Evolutionary conservation across 2,329 filamentous ascomycete species (phyloP).

Genomic region (Tricladium varicosporioides): DNA sequence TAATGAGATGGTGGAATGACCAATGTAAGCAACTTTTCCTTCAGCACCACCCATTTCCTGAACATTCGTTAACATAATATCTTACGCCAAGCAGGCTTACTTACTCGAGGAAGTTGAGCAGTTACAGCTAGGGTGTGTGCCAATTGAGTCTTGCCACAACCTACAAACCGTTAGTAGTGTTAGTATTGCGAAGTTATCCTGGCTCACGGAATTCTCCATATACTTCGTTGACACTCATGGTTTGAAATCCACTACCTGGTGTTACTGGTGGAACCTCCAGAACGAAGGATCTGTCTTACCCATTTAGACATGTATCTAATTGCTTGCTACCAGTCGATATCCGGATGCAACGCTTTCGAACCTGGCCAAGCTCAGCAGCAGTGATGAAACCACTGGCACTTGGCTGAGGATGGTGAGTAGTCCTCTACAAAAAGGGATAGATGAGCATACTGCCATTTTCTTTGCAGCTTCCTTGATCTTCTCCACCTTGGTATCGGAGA

Average conservation of each 20-base stretch:
- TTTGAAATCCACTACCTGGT: slow-evolving; percentile 58
- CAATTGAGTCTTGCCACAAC: slow-evolving; percentile 68
- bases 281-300: slow-evolving; percentile 38
- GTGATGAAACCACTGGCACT: slow-evolving; percentile 61
- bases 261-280: slow-evolving; percentile 7
- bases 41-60: slow-evolving; percentile 63
- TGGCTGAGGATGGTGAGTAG: slow-evolving; percentile 42
- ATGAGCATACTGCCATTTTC: slow-evolving; percentile 33
- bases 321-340: slow-evolving; percentile 70
- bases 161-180: slow-evolving; percentile 24
- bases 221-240: slow-evolving; percentile 66
- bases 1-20: slow-evolving; percentile 31
- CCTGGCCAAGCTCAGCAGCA: slow-evolving; percentile 60
- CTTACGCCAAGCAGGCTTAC: background rate
- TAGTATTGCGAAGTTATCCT: background rate
- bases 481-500: slow-evolving; percentile 68
- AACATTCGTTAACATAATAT: slow-evolving; percentile 1
- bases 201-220: slow-evolving; percentile 55
- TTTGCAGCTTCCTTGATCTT: slow-evolving; percentile 67
- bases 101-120: slow-evolving; percentile 49
- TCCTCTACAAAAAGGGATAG: background rate
- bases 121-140: slow-evolving; percentile 68
- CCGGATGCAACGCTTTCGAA: slow-evolving; percentile 60
- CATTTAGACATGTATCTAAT: slow-evolving; percentile 62
- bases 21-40: slow-evolving; percentile 69